Percentiles rank a stretch among this genome's conserved stretches.
Evolutionary conservation across 352 stramenopile genomes (phyloP).

Genomic region (Phytophthora podocarpi): DNA sequence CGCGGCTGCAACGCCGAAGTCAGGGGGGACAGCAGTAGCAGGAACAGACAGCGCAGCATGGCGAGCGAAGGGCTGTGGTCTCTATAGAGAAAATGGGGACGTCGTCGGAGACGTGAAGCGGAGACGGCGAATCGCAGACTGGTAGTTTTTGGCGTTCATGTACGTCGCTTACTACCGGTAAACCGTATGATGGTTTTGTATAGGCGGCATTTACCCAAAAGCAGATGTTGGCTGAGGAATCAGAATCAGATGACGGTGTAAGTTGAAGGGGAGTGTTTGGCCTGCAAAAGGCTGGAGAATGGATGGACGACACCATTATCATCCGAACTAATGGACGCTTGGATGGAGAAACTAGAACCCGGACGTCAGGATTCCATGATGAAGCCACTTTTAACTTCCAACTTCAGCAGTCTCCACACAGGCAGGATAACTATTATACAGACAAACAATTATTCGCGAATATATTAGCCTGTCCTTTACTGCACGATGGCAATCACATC

Average conservation of each 20-base stretch:
- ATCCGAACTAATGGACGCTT: slow-evolving; percentile 13
- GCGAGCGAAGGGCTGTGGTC: background rate
- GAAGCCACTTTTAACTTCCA: slow-evolving; percentile 12
- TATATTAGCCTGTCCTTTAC: slow-evolving; percentile 33
- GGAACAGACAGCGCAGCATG: slow-evolving; percentile 29
- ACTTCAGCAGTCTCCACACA: too few relatives aligned
- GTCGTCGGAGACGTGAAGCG: slow-evolving; percentile 21
- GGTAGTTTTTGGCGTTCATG: slow-evolving; percentile 1
- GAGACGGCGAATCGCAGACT: slow-evolving; percentile 27
- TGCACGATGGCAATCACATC: slow-evolving; percentile 10
- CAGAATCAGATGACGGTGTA: too few relatives aligned
- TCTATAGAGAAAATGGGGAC: too few relatives aligned
- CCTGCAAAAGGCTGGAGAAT: background rate
- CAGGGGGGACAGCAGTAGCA: slow-evolving; percentile 23
- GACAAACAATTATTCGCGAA: slow-evolving; percentile 10
- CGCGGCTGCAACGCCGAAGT: slow-evolving; percentile 31
- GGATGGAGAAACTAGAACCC: slow-evolving; percentile 10
- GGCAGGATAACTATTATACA: too few relatives aligned
- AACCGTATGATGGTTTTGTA: slow-evolving; percentile 30
- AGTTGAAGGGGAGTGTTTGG: slow-evolving; percentile 12
- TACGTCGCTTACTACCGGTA: too few relatives aligned
- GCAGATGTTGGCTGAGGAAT: slow-evolving; percentile 16
- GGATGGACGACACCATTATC: background rate
- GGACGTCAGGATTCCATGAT: slow-evolving; percentile 5
- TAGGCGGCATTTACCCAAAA: slow-evolving; percentile 1